Conservation (phyloP, 1,284 basidiomycete species). For the Pseudozyma flocculosa region DNA sequence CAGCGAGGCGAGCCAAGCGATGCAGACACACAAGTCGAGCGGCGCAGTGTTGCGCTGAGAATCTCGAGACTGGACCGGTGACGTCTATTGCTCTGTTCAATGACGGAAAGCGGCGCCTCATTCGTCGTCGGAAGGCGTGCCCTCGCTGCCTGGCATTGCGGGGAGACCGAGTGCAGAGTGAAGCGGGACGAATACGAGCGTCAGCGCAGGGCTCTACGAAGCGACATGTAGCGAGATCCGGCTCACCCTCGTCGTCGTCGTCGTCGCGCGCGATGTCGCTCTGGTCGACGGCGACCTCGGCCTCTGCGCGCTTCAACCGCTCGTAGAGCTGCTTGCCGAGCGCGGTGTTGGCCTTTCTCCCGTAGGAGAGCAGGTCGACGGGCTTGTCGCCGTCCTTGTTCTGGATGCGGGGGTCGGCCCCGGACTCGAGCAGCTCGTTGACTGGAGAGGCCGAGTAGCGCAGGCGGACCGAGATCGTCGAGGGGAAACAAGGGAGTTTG, state of each 20-base stretch:
- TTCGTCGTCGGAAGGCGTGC: conserved; percentile 35
- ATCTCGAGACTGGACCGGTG: too few species aligned
- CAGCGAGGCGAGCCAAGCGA: too few species aligned
- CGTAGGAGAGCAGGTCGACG: conserved; percentile 39
- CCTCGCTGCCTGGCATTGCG: conserved; percentile 38
- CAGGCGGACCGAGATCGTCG: too few species aligned
- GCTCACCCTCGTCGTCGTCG: conserved; percentile 30
- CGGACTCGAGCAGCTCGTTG: conserved; percentile 49
- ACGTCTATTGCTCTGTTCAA: too few species aligned
- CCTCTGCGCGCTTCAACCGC: conserved; percentile 35
- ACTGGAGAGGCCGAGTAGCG: too few species aligned
- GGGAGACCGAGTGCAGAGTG: too few species aligned
- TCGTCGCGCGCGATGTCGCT: conserved; percentile 41
- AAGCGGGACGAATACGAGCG: too few species aligned
- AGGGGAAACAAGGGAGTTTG: neutral
- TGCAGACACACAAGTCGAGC: too few species aligned
- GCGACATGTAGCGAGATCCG: too few species aligned
- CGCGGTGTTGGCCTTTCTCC: conserved; percentile 27
- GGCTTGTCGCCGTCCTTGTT: conserved; percentile 51
- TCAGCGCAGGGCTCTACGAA: too few species aligned
- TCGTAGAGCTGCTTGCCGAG: conserved; percentile 40
- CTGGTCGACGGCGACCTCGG: conserved; percentile 29
- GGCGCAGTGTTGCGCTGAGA: too few species aligned
- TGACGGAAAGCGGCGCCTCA: too few species aligned
- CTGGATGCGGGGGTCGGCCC: conserved; percentile 41